Percentiles rank a stretch among this genome's conserved stretches.
phyloP scores from a whole-genome alignment of 371 early-diverging fungal species.

The Rhizopus microsporus region DNA sequence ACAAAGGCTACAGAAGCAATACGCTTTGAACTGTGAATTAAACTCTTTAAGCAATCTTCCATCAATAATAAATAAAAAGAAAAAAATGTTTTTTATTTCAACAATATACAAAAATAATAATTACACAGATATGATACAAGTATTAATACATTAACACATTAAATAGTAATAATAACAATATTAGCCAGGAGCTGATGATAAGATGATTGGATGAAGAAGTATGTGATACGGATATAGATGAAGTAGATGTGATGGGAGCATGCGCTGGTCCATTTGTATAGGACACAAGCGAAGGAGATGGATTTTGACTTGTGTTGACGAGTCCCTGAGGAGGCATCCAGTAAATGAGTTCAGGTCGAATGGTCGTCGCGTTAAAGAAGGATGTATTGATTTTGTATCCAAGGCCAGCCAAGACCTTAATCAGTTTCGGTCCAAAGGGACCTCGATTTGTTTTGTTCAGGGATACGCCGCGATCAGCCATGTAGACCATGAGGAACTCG shows the following conservation, averaged over 20 bases:
- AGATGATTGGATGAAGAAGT: constrained; percentile 3
- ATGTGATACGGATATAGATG: constrained; percentile 10
- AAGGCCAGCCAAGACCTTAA: constrained; percentile 32
- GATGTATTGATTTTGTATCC: constrained; percentile 39
- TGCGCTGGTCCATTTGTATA: constrained; percentile 31
- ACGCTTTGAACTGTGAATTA: neutral
- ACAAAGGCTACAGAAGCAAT: neutral
- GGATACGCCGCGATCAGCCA: constrained; percentile 22
- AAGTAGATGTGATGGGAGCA: constrained; percentile 9
- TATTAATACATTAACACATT: neutral
- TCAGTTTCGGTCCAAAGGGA: constrained; percentile 44
- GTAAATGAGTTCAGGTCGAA: constrained; percentile 24
- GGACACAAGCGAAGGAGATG: constrained; percentile 26
- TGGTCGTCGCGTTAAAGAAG: constrained; percentile 7
- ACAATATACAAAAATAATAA: no score
- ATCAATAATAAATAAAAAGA: neutral
- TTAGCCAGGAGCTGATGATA: neutral
- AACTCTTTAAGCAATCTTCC: neutral
- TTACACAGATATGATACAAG: no score
- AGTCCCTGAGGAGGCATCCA: constrained; percentile 27
- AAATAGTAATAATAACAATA: neutral
- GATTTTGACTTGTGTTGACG: constrained; percentile 17
- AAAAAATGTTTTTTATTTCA: no score
- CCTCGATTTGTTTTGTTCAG: constrained; percentile 13
- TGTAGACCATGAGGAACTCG: constrained; percentile 47